A percentile compares a stretch with the other conserved stretches of the same genome.
These are phyloP conservation scores for Starmerella cellae DNA, from an alignment of 805 yeast species.

Conservation along the genomic window DNA sequence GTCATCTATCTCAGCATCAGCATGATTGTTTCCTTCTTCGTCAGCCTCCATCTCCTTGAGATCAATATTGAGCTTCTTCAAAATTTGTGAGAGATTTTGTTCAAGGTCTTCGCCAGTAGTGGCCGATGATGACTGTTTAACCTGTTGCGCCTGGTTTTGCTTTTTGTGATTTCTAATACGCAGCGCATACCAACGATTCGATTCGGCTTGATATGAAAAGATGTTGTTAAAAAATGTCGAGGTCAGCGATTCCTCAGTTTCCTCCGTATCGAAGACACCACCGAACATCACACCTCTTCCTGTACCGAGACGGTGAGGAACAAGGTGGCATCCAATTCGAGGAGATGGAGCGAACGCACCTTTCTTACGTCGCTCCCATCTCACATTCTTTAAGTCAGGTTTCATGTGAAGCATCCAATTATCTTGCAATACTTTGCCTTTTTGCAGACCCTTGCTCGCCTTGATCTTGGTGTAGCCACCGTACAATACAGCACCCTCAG, in stretches of 20 bases:
- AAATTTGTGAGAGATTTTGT: constrained; percentile 47
- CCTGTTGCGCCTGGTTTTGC: constrained; percentile 32
- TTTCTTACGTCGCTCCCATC: constrained; percentile 84
- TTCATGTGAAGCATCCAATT: constrained; percentile 83
- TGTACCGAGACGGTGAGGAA: constrained; percentile 44
- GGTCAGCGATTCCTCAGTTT: constrained; percentile 82
- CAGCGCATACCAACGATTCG: constrained; percentile 77
- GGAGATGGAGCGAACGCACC: constrained; percentile 87
- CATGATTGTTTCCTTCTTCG: constrained; percentile 31
- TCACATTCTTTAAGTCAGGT: constrained; percentile 54
- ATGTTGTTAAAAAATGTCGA: constrained; percentile 73
- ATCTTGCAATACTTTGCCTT: constrained; percentile 80
- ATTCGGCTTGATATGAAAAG: constrained; percentile 68
- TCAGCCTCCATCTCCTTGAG: constrained; percentile 19
- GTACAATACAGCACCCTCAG: constrained; percentile 71
- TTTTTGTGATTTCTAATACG: constrained; percentile 42
- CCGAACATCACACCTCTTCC: constrained; percentile 90
- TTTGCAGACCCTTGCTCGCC: constrained; percentile 68
- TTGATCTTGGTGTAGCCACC: constrained; percentile 94
- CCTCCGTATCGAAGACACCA: constrained; percentile 90
- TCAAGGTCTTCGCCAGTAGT: constrained; percentile 66
- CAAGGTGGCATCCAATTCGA: constrained; percentile 89
- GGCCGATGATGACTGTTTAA: constrained; percentile 23
- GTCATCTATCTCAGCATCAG: constrained; percentile 22
- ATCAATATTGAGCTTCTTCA: constrained; percentile 25